Evolutionary conservation across 805 yeast species (phyloP), one percentile per base, ranked within the genome.

Genomic region (Hanseniaspora taiwanica): DNA sequence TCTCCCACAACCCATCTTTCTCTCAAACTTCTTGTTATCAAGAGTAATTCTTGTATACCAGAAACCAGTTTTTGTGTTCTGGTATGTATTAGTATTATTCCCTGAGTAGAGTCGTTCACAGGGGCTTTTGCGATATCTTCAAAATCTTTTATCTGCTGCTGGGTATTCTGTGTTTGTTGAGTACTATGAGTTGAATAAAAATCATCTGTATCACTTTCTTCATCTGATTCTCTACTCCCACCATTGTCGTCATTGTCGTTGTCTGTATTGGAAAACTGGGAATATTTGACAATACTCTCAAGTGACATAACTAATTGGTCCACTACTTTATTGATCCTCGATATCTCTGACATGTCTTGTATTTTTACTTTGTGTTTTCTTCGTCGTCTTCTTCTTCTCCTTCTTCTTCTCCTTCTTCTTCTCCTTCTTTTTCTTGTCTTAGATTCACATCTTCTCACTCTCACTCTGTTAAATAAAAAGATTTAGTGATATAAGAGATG

Each of bases 1-100:
- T 21, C 25, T 48, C 53, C 41, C n/a, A 59, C 37, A 29, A 58
- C 39, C 64, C 64, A 59, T 31, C 52, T 56, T 44, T 59, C 64
- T 24, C 59, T 50, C 21, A 59, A 51, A 18, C 42, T 46, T 25
- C 62, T 50, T 4, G 62, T 57, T 24, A 58, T 47, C 8, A 53
- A 49, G 35, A 59, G 39, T 20, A 59, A 47, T 33, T 59, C 64
- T 43, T 58, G 60, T 3, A 59, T 48, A 10, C 60, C 59, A 40
- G 50, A 55, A 4, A 57, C 52, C 36, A 58, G 40, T 36, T 58
- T 60, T 46, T 48, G 48, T 12, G 60, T 53, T 33, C 55, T 58
- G 12, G 45, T 54, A 43, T 51, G 51, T 2, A 54, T 52, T 50
- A 56, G 45, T 41, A 48, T 44, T 5, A 54, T 45, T 25, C 60